A percentile compares a stretch with the other conserved stretches of the same genome.
These are phyloP conservation scores for Lycium barbarum DNA, from an alignment of 257 asterid species.

Conservation along the genomic window DNA sequence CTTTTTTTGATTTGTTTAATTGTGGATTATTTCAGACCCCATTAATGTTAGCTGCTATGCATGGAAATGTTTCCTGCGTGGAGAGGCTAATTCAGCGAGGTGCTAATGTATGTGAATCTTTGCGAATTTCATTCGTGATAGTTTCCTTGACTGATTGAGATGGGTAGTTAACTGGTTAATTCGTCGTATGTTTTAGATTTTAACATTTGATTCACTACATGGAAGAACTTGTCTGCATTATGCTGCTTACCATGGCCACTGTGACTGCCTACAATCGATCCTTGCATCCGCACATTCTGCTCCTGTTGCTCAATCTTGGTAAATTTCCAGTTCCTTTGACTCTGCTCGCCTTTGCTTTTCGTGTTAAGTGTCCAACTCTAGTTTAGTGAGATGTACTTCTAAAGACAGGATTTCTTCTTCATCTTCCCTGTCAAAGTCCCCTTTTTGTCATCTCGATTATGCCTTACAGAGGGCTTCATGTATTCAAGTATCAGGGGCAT, in stretches of 20 bases:
- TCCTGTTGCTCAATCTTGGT: constrained; percentile 82
- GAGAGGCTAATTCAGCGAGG: constrained; percentile 76
- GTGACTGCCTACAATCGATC: constrained; percentile 71
- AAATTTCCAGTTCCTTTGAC: constrained; percentile 26
- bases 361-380: not conserved
- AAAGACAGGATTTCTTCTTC: not conserved
- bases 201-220: constrained; percentile 71
- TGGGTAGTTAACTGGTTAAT: constrained; percentile 27
- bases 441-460: not conserved
- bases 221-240: constrained; percentile 85
- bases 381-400: not conserved
- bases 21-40: constrained; percentile 66
- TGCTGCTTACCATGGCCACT: constrained; percentile 86
- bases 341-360: not conserved
- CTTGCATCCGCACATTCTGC: constrained; percentile 71
- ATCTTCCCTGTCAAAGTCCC: not conserved
- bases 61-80: constrained; percentile 70
- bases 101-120: constrained; percentile 65
- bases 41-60: constrained; percentile 87
- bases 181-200: constrained; percentile 49
- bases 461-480: not conserved
- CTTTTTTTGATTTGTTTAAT: constrained; percentile 27
- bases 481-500: not conserved
- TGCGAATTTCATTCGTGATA: not conserved
- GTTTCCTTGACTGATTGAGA: not conserved